These are phyloP conservation scores for Penicillium sp. DNA, from an alignment of 2,329 filamentous ascomycete species.

Conservation along the genomic window DNA sequence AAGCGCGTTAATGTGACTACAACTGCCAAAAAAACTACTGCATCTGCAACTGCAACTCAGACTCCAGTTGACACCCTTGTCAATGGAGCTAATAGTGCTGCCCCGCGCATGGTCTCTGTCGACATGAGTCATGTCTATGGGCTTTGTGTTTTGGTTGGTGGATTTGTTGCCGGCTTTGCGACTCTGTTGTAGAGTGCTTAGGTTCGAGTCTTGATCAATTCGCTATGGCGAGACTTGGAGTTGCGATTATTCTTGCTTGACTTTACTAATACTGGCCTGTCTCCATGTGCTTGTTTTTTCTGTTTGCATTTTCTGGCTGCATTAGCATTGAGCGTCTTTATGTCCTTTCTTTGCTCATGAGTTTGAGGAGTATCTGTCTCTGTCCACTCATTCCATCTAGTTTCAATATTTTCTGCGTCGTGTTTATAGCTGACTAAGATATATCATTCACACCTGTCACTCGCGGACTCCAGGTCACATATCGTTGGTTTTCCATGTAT, in stretches of 20 bases:
- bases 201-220: neutral
- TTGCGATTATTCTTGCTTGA: neutral
- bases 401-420: neutral
- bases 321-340: conserved; percentile 19
- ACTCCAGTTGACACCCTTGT: conserved; percentile 35
- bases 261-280: neutral
- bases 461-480: neutral
- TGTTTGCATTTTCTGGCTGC: conserved; percentile 12
- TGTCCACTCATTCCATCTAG: neutral
- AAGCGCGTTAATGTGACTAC: conserved; percentile 54
- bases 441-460: neutral
- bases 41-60: conserved; percentile 35
- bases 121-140: conserved; percentile 58
- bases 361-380: neutral
- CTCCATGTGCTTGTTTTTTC: neutral
- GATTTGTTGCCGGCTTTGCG: conserved; percentile 59
- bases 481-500: too few relatives aligned
- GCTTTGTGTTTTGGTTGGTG: conserved; percentile 53
- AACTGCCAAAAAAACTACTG: conserved; percentile 43
- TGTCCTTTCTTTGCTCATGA: conserved; percentile 8
- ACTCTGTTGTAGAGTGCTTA: conserved; percentile 45
- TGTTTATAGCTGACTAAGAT: neutral
- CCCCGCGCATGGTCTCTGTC: conserved; percentile 40
- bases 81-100: conserved; percentile 30
- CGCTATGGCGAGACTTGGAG: neutral